phyloP scores from a whole-genome alignment of 495 filamentous ascomycete species.

The Lineolata rhizophorae region DNA sequence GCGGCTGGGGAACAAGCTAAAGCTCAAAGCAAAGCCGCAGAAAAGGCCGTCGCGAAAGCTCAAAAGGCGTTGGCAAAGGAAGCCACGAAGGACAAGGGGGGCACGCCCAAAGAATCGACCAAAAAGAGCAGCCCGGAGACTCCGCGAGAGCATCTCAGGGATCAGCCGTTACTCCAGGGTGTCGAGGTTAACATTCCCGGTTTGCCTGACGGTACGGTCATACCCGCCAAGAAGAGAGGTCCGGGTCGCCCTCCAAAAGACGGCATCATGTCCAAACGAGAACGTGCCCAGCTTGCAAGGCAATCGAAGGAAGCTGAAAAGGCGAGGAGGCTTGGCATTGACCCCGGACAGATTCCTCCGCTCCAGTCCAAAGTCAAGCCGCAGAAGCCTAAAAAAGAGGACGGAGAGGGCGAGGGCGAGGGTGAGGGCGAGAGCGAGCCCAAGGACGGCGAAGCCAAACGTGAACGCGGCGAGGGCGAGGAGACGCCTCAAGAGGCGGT shows the following conservation, averaged over 20 bases:
- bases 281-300: constrained; percentile 42
- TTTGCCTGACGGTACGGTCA: constrained; percentile 2
- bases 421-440: constrained; percentile 5
- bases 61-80: constrained; percentile 3
- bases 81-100: constrained; percentile 4
- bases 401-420: constrained; percentile 5
- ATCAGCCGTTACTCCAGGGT: not conserved
- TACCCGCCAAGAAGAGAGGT: constrained; percentile 47
- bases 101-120: too few relatives aligned
- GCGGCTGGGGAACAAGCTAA: constrained; percentile 3
- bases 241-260: constrained; percentile 81
- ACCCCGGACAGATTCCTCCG: constrained; percentile 5
- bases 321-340: constrained; percentile 19
- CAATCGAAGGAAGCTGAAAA: constrained; percentile 23
- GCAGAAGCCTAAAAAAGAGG: constrained; percentile 8
- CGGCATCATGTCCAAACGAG: constrained; percentile 79
- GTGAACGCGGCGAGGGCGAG: constrained; percentile 5
- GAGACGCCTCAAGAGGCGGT: constrained; percentile 19
- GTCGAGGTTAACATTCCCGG: not conserved
- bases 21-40: constrained; percentile 1
- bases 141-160: too few relatives aligned
- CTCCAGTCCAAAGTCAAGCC: constrained; percentile 4
- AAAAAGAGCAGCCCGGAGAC: too few relatives aligned
- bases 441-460: constrained; percentile 3
- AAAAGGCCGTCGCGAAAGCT: constrained; percentile 4